These are phyloP conservation scores for Quercus alba DNA, from an alignment of 306 rosid genomes.

Conservation along the genomic window DNA sequence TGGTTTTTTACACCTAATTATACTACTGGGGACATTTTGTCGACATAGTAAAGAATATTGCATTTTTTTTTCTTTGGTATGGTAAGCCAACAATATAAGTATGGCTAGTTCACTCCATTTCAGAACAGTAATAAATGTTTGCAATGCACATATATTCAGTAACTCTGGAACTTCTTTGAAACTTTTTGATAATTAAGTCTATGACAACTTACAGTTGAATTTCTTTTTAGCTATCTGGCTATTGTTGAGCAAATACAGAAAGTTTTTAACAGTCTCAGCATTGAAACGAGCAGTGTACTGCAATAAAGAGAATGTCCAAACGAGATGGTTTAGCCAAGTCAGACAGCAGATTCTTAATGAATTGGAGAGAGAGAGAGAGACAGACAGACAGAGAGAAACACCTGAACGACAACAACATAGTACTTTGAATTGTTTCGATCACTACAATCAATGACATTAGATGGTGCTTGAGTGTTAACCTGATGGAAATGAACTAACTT, in stretches of 20 bases:
- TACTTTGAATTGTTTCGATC: slow-evolving; percentile 83
- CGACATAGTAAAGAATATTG: not conserved
- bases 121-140: not conserved
- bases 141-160: not conserved
- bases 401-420: slow-evolving; percentile 75
- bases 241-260: slow-evolving; percentile 47
- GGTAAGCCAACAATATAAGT: not conserved
- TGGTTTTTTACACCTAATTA: not conserved
- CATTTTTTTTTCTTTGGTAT: not conserved
- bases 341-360: not conserved
- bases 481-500: slow-evolving; percentile 11
- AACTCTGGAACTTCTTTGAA: not conserved
- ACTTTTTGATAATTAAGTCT: not conserved
- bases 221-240: slow-evolving; percentile 58
- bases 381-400: not conserved
- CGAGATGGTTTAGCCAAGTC: not conserved
- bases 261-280: slow-evolving; percentile 52
- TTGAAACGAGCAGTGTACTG: slow-evolving; percentile 56
- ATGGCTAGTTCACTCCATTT: not conserved
- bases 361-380: not conserved
- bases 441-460: slow-evolving; percentile 64
- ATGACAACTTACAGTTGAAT: slow-evolving; percentile 46
- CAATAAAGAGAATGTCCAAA: slow-evolving; percentile 15
- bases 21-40: not conserved
- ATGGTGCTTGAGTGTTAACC: slow-evolving; percentile 82